A percentile compares a stretch with the other conserved stretches of the same genome.
phyloP scores from a whole-genome alignment of 306 rosid species.

The Hippophae tibetana region DNA sequence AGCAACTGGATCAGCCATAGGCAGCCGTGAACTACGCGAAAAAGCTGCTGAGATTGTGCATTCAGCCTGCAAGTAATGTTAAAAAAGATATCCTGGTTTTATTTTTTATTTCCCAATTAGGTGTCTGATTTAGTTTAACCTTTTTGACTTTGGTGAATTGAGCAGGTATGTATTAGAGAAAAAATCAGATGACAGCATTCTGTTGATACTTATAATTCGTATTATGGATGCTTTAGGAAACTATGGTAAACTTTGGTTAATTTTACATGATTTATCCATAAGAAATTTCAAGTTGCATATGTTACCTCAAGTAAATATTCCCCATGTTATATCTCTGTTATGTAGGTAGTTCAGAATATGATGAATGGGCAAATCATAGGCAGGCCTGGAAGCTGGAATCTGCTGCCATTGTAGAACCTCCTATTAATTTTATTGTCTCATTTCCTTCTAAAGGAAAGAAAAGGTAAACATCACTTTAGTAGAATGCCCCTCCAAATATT shows the following conservation, averaged over 20 bases:
- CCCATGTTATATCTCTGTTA: constrained; percentile 8
- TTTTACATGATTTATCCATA: background rate
- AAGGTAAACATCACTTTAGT: constrained; percentile 40
- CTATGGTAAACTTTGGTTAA: constrained; percentile 48
- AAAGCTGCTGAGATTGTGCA: constrained; percentile 82
- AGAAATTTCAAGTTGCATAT: too few relatives aligned
- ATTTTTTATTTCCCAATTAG: constrained; percentile 14
- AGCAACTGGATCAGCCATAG: constrained; percentile 82
- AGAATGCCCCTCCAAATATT: constrained; percentile 12
- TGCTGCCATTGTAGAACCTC: constrained; percentile 89
- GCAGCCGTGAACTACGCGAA: constrained; percentile 76
- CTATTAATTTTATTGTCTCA: constrained; percentile 72
- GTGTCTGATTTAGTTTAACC: constrained; percentile 17
- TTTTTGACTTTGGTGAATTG: constrained; percentile 19
- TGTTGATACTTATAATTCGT: constrained; percentile 83
- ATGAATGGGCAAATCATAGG: constrained; percentile 95
- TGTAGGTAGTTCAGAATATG: constrained; percentile 88
- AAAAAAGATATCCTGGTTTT: constrained; percentile 11
- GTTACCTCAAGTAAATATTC: background rate
- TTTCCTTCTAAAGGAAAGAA: constrained; percentile 79
- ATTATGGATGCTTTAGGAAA: constrained; percentile 94
- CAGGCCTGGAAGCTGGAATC: constrained; percentile 99
- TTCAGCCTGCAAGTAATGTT: constrained; percentile 75
- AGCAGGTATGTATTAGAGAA: constrained; percentile 71
- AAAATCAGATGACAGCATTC: constrained; percentile 89